Conservation (phyloP, 106 monocot species). For the Dactylorhiza incarnata region DNA sequence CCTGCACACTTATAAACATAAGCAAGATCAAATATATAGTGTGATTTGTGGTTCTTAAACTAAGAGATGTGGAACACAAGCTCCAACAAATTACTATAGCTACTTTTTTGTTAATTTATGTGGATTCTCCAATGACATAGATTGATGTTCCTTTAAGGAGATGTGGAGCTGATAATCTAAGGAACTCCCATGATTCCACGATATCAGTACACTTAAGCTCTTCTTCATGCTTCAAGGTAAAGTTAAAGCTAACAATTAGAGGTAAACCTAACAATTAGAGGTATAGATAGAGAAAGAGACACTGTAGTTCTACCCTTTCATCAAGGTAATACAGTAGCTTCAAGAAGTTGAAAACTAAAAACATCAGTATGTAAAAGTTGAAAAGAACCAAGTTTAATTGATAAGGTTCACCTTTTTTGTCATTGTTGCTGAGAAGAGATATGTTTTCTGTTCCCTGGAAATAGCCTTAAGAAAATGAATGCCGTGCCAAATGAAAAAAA, state of each 20-base stretch:
- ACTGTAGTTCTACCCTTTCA: not conserved
- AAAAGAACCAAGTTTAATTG: not conserved
- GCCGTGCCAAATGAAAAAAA: no score
- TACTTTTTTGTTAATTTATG: slow-evolving; percentile 68
- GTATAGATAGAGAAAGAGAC: not conserved
- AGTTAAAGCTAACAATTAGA: no score
- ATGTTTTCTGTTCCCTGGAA: slow-evolving; percentile 81
- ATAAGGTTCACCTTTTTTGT: slow-evolving; percentile 68
- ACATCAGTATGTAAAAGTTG: not conserved
- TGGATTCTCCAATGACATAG: slow-evolving; percentile 72
- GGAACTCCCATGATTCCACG: slow-evolving; percentile 76
- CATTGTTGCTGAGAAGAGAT: slow-evolving; percentile 96
- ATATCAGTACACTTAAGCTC: slow-evolving; percentile 90
- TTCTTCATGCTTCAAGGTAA: slow-evolving; percentile 48
- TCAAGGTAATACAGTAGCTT: not conserved
- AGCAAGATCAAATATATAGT: no score
- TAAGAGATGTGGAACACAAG: no score
- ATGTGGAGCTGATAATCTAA: slow-evolving; percentile 44
- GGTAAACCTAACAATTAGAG: not conserved
- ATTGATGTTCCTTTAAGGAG: slow-evolving; percentile 85
- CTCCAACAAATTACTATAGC: no score
- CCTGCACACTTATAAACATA: no score
- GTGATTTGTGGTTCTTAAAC: no score
- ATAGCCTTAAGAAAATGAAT: slow-evolving; percentile 51
- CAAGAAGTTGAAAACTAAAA: not conserved